A percentile compares a stretch with the other conserved stretches of the same genome.
These are phyloP conservation scores for Aspergillus nanangensis DNA, from an alignment of 495 filamentous ascomycete genomes.

Conservation along the genomic window DNA sequence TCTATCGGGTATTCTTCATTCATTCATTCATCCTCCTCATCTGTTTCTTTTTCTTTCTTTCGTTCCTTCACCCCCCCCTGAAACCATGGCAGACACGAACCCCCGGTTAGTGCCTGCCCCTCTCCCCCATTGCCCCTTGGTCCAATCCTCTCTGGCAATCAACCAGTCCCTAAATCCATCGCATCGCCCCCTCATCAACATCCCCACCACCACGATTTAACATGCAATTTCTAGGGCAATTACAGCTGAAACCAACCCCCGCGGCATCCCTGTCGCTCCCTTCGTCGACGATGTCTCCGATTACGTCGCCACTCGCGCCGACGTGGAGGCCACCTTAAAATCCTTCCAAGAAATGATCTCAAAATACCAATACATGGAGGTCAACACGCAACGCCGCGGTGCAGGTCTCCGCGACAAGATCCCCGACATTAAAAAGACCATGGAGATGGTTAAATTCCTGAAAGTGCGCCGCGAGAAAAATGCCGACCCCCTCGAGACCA, in stretches of 20 bases:
- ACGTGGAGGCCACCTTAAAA: slow-evolving; percentile 85
- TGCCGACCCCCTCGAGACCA: slow-evolving; percentile 61
- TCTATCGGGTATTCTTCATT: no score
- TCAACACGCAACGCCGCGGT: slow-evolving; percentile 81
- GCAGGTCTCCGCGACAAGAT: slow-evolving; percentile 87
- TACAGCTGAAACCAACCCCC: slow-evolving; percentile 65
- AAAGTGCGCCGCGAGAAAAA: slow-evolving; percentile 39
- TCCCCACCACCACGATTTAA: neutral
- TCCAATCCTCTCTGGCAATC: neutral
- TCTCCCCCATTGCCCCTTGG: no score
- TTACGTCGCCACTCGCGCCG: slow-evolving; percentile 79
- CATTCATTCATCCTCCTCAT: slow-evolving; percentile 6
- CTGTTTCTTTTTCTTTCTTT: neutral
- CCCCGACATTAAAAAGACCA: slow-evolving; percentile 95
- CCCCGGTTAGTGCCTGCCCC: no score
- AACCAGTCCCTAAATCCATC: neutral
- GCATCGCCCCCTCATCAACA: neutral
- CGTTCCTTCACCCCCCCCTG: neutral
- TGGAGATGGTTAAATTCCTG: slow-evolving; percentile 87
- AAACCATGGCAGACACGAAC: slow-evolving; percentile 20
- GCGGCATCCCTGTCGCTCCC: slow-evolving; percentile 90
- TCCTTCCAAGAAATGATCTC: slow-evolving; percentile 99
- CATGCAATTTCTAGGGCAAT: slow-evolving; percentile 18
- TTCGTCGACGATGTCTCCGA: slow-evolving; percentile 97
- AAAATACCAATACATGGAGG: slow-evolving; percentile 99